Percentiles rank a stretch among this genome's conserved stretches.
phyloP scores from a whole-genome alignment of 768 basidiomycete genomes.

The Suillus alpinus region DNA sequence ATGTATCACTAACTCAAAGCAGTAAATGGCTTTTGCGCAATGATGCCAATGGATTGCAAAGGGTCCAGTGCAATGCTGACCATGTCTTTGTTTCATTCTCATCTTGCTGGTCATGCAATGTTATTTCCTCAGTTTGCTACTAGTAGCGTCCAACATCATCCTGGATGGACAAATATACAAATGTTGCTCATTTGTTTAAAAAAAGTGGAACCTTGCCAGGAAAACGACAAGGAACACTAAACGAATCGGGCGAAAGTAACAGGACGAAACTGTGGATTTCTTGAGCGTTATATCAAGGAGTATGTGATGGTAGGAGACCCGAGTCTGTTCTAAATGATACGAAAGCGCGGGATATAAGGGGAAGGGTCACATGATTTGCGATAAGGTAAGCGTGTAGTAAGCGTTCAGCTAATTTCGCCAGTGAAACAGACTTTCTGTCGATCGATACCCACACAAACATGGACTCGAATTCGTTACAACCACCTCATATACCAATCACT shows the following conservation, averaged over 20 bases:
- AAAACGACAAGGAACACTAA: no score
- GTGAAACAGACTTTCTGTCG: not conserved
- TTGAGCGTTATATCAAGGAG: no score
- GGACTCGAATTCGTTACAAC: not conserved
- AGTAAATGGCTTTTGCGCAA: not conserved
- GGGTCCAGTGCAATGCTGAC: not conserved
- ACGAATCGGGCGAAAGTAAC: no score
- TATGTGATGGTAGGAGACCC: no score
- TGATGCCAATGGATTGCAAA: not conserved
- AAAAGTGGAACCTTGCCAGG: no score
- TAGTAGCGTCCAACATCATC: not conserved
- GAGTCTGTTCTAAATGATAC: no score
- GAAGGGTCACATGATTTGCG: no score
- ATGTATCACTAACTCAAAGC: slow-evolving; percentile 3
- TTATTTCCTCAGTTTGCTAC: not conserved
- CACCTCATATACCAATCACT: slow-evolving; percentile 69
- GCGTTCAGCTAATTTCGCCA: no score
- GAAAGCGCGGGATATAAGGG: no score
- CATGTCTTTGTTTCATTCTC: not conserved
- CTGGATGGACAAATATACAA: not conserved
- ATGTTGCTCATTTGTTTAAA: not conserved
- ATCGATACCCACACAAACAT: not conserved
- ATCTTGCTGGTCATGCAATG: not conserved
- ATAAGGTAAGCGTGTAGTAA: no score
- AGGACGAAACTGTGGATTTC: no score